Conservation (phyloP, 2,329 filamentous ascomycete species). For the Calonectria leucothoes region DNA sequence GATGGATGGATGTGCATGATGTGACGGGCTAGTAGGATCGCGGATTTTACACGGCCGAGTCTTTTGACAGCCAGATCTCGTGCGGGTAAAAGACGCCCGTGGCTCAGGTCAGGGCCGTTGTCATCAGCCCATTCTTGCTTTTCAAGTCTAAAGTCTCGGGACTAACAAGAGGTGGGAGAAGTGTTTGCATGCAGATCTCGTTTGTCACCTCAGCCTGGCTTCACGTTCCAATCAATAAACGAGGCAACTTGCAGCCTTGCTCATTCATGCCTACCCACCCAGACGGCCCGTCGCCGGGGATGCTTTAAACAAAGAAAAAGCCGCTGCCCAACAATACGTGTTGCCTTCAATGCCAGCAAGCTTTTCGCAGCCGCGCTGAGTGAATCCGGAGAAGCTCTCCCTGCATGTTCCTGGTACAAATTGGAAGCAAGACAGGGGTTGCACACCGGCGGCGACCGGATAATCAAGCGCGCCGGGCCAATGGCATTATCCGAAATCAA, state of each 20-base stretch:
- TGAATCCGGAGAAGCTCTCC: constrained; percentile 36
- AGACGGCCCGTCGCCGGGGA: not conserved
- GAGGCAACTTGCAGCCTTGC: not conserved
- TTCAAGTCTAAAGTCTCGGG: constrained; percentile 14
- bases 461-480: constrained; percentile 44
- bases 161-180: constrained; percentile 18
- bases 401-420: constrained; percentile 27
- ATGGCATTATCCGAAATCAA: constrained; percentile 30
- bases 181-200: not conserved
- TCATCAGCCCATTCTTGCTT: constrained; percentile 34
- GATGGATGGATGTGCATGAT: constrained; percentile 9
- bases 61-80: constrained; percentile 30
- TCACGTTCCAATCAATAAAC: not conserved
- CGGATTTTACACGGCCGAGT: constrained; percentile 24
- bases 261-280: not conserved
- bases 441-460: constrained; percentile 40
- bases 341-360: constrained; percentile 10
- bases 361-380: constrained; percentile 23
- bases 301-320: not conserved
- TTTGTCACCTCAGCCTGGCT: not conserved
- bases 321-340: constrained; percentile 6
- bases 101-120: constrained; percentile 11
- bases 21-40: constrained; percentile 9
- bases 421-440: constrained; percentile 31
- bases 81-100: constrained; percentile 29